phyloP scores from a whole-genome alignment of 495 filamentous ascomycete species.

The Margaritispora aquatica region DNA sequence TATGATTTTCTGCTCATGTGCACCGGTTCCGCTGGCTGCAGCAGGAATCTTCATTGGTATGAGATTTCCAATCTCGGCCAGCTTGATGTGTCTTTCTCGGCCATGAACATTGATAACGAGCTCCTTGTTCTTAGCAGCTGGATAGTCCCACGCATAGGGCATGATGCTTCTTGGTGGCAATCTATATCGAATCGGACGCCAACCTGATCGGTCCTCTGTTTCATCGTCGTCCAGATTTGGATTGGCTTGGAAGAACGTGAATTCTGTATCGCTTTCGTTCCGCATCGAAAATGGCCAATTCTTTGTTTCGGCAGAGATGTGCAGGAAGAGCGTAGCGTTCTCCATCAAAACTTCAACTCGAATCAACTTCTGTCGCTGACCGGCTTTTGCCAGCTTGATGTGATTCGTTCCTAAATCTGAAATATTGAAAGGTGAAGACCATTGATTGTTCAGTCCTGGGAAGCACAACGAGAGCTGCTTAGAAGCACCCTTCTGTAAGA shows the following conservation, averaged over 20 bases:
- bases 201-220: constrained; percentile 73
- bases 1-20: constrained; percentile 65
- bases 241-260: constrained; percentile 85
- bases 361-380: constrained; percentile 82
- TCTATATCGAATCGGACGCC: constrained; percentile 88
- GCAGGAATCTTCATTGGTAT: constrained; percentile 80
- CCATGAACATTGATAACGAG: constrained; percentile 72
- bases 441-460: constrained; percentile 92
- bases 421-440: constrained; percentile 97
- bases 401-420: constrained; percentile 87
- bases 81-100: constrained; percentile 82
- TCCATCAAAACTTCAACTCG: constrained; percentile 88
- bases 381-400: constrained; percentile 85
- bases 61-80: constrained; percentile 93
- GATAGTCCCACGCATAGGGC: constrained; percentile 99
- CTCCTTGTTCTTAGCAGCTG: constrained; percentile 92
- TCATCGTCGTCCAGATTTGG: constrained; percentile 71
- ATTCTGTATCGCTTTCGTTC: constrained; percentile 94
- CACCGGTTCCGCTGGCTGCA: constrained; percentile 18
- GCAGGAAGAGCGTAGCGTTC: constrained; percentile 84
- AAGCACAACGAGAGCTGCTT: constrained; percentile 94
- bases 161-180: constrained; percentile 93
- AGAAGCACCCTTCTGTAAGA: constrained; percentile 65
- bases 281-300: constrained; percentile 98
- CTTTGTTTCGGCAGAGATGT: constrained; percentile 81